phyloP scores from a whole-genome alignment of 148 eudicot species.

The Dianthus caryophyllus region DNA sequence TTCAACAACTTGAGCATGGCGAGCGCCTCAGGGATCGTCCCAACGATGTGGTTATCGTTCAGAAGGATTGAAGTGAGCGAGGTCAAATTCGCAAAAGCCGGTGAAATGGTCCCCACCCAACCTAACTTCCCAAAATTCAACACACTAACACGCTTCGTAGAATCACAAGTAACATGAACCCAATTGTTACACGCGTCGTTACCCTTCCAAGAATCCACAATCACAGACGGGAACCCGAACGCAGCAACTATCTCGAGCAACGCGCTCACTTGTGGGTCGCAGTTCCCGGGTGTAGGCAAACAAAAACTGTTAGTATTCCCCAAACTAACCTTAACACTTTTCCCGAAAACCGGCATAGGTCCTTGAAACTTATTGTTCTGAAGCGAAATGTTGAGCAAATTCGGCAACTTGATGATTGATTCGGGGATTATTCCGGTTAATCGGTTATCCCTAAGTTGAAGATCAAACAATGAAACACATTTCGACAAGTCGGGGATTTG shows the following conservation, averaged over 20 bases:
- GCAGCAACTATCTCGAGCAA: conserved; percentile 26
- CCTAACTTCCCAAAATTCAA: conserved; percentile 33
- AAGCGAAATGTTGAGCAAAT: conserved; percentile 28
- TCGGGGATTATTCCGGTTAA: conserved; percentile 34
- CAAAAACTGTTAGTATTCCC: conserved; percentile 32
- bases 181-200: conserved; percentile 37
- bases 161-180: conserved; percentile 38
- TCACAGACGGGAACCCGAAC: conserved; percentile 28
- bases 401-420: conserved; percentile 27
- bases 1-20: conserved; percentile 20
- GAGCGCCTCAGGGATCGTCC: conserved; percentile 27
- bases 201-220: conserved; percentile 36
- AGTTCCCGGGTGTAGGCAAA: conserved; percentile 25
- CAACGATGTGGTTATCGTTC: conserved; percentile 31
- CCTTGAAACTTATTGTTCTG: conserved; percentile 41
- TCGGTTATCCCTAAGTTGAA: conserved; percentile 39
- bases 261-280: conserved; percentile 32
- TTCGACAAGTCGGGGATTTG: conserved; percentile 31
- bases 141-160: conserved; percentile 21
- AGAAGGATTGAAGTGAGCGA: conserved; percentile 30
- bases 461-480: conserved; percentile 29
- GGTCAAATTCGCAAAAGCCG: conserved; percentile 37
- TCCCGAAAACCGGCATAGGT: conserved; percentile 27
- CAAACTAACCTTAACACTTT: conserved; percentile 21
- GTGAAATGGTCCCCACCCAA: conserved; percentile 35